These are phyloP conservation scores for Myriosclerotinia duriaeana DNA, from an alignment of 2,329 filamentous ascomycete species.

Conservation along the genomic window DNA sequence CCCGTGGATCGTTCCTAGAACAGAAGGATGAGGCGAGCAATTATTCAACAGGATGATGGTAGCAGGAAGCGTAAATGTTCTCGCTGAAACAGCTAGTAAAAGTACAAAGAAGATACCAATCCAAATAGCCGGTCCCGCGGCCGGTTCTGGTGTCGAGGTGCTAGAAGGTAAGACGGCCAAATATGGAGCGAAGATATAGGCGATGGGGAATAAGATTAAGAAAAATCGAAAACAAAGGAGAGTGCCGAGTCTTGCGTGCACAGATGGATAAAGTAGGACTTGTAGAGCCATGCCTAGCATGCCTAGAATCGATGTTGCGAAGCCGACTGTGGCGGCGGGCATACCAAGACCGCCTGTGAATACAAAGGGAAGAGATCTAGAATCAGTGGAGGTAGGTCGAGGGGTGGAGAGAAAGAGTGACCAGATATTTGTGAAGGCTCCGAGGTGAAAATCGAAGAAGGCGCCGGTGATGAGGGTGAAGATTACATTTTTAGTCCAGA, in stretches of 20 bases:
- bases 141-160: slow-evolving; percentile 41
- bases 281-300: slow-evolving; percentile 68
- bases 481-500: slow-evolving; percentile 38
- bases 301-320: slow-evolving; percentile 69
- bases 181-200: slow-evolving; percentile 67
- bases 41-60: slow-evolving; percentile 62
- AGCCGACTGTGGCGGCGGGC: slow-evolving; percentile 62
- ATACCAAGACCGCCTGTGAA: slow-evolving; percentile 68
- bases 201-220: slow-evolving; percentile 64
- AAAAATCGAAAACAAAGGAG: slow-evolving; percentile 65
- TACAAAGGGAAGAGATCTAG: slow-evolving; percentile 37
- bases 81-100: slow-evolving; percentile 55
- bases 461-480: slow-evolving; percentile 54
- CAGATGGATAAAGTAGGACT: slow-evolving; percentile 64
- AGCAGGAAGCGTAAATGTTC: slow-evolving; percentile 60
- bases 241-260: slow-evolving; percentile 65
- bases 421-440: slow-evolving; percentile 58
- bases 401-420: slow-evolving; percentile 61
- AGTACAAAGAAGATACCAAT: slow-evolving; percentile 54
- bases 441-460: slow-evolving; percentile 39
- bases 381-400: slow-evolving; percentile 41
- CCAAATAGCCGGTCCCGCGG: slow-evolving; percentile 54
- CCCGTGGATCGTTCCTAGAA: slow-evolving; percentile 59
- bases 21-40: slow-evolving; percentile 54
- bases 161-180: slow-evolving; percentile 51